These are phyloP conservation scores for Myxozyma neglecta DNA, from an alignment of 805 yeast species.

Conservation along the genomic window DNA sequence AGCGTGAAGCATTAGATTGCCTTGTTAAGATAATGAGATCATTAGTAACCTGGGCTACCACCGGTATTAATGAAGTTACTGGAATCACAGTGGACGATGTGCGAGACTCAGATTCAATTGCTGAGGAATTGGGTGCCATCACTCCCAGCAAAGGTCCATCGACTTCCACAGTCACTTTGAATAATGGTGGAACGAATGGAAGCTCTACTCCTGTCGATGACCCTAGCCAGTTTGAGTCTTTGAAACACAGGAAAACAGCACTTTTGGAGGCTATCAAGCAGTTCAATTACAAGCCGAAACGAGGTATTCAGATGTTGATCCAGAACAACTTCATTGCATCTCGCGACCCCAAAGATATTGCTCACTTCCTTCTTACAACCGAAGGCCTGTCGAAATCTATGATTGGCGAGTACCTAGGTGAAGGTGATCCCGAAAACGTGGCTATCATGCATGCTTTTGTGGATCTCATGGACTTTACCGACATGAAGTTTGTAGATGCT, in stretches of 20 bases:
- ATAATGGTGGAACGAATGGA: slow-evolving; percentile 9
- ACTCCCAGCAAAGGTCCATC: slow-evolving; percentile 1
- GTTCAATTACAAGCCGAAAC: slow-evolving; percentile 83
- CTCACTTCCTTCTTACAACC: slow-evolving; percentile 63
- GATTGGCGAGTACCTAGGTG: slow-evolving; percentile 91
- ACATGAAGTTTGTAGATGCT: slow-evolving; percentile 75
- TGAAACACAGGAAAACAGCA: slow-evolving; percentile 80
- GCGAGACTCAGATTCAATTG: slow-evolving; percentile 18
- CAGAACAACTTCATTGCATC: slow-evolving; percentile 62
- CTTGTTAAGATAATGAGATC: slow-evolving; percentile 81
- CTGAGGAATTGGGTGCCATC: slow-evolving; percentile 7
- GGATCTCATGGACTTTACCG: slow-evolving; percentile 76
- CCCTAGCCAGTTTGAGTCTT: slow-evolving; percentile 79
- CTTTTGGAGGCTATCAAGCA: slow-evolving; percentile 72
- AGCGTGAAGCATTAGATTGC: slow-evolving; percentile 75
- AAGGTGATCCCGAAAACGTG: slow-evolving; percentile 73
- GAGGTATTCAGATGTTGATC: slow-evolving; percentile 66
- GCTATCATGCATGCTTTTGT: slow-evolving; percentile 92
- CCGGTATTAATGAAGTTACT: slow-evolving; percentile 42
- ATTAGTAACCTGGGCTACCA: slow-evolving; percentile 82
- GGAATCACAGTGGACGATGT: background rate
- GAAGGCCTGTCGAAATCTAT: slow-evolving; percentile 79
- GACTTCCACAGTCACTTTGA: slow-evolving; percentile 1
- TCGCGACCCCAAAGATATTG: slow-evolving; percentile 66
- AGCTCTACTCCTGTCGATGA: slow-evolving; percentile 50